phyloP scores from a whole-genome alignment of 2,329 filamentous ascomycete species.

The Cordyceps militaris region DNA sequence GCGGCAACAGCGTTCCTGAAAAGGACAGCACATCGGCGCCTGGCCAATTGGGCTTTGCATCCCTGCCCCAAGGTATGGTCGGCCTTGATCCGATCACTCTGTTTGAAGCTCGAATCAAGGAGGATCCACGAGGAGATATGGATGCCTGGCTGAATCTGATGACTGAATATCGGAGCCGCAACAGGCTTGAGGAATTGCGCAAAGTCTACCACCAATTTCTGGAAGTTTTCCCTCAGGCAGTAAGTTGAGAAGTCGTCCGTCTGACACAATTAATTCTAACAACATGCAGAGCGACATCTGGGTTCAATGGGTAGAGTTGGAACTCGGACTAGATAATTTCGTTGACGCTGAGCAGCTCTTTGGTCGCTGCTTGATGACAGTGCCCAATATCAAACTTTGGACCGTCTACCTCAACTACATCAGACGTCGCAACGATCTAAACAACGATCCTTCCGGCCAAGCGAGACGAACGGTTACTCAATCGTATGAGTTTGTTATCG shows the following conservation, averaged over 20 bases:
- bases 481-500: conserved; percentile 87
- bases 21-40: conserved; percentile 10
- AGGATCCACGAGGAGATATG: conserved; percentile 87
- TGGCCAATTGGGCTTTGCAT: conserved; percentile 22
- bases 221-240: conserved; percentile 79
- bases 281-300: conserved; percentile 75
- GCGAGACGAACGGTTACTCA: conserved; percentile 74
- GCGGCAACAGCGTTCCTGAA: conserved; percentile 13
- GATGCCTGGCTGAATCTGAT: conserved; percentile 89
- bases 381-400: conserved; percentile 83
- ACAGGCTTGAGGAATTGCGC: conserved; percentile 74
- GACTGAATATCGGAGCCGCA: conserved; percentile 72
- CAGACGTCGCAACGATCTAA: conserved; percentile 78
- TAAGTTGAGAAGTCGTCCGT: conserved; percentile 46
- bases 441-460: conserved; percentile 66
- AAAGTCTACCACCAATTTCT: conserved; percentile 80
- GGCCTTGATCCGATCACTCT: conserved; percentile 64
- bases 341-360: conserved; percentile 77
- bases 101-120: conserved; percentile 83
- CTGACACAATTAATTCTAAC: conserved; percentile 26
- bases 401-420: conserved; percentile 93
- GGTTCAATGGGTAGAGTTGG: conserved; percentile 83
- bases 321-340: conserved; percentile 79
- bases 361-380: conserved; percentile 65
- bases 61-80: conserved; percentile 32